Conservation (phyloP, 148 eudicot species). For the Chenopodium quinoa region DNA sequence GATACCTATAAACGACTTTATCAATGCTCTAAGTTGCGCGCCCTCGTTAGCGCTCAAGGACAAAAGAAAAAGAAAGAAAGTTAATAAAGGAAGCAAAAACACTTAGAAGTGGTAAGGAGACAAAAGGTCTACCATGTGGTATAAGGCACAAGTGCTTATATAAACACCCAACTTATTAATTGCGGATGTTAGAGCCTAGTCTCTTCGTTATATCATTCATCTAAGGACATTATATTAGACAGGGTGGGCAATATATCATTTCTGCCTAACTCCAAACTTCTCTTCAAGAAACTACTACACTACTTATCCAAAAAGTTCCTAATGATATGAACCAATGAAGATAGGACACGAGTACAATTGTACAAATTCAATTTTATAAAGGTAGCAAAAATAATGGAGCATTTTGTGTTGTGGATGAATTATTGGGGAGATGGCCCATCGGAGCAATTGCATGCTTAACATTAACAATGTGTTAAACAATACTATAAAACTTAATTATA, state of each 20-base stretch:
- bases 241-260: background rate
- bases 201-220: slow-evolving; percentile 17
- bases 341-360: background rate
- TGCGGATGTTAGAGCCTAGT: background rate
- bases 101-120: background rate
- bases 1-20: no score
- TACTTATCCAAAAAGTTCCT: slow-evolving; percentile 5
- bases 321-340: background rate
- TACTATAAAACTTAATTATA: background rate
- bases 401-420: background rate
- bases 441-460: slow-evolving; percentile 10
- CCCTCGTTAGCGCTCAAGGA: background rate
- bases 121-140: slow-evolving; percentile 31
- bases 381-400: background rate
- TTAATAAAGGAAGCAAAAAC: background rate
- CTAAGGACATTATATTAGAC: slow-evolving; percentile 6
- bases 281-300: slow-evolving; percentile 2
- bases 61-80: background rate
- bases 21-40: background rate
- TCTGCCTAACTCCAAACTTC: slow-evolving; percentile 6
- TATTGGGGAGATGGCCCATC: background rate
- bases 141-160: slow-evolving; percentile 21
- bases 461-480: slow-evolving; percentile 11
- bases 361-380: background rate
- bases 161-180: slow-evolving; percentile 32